A percentile compares a stretch with the other conserved stretches of the same genome.
phyloP scores from a whole-genome alignment of 176 grass and related monocot genomes.

The Bonia amplexicaulis region DNA sequence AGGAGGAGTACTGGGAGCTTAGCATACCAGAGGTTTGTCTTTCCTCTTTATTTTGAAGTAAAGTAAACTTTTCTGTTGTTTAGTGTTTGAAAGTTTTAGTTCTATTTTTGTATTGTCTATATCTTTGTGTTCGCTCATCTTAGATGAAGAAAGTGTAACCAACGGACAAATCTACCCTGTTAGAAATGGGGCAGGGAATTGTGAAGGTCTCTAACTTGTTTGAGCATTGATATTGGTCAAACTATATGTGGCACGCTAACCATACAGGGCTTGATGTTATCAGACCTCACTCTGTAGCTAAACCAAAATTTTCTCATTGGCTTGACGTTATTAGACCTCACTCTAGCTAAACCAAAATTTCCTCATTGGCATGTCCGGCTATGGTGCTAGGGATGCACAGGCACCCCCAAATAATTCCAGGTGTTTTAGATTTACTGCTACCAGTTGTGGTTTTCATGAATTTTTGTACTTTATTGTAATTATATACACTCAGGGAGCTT shows the following conservation, averaged over 20 bases:
- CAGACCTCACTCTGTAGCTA: background rate
- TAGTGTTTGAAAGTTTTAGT: slow-evolving; percentile 4
- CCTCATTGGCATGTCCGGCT: background rate
- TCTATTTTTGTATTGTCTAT: background rate
- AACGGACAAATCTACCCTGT: slow-evolving; percentile 3
- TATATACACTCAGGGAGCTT: too few species aligned
- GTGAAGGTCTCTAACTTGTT: background rate
- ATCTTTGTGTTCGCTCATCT: background rate
- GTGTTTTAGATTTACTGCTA: slow-evolving; percentile 2
- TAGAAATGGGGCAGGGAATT: background rate
- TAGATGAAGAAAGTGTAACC: background rate
- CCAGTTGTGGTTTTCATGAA: background rate
- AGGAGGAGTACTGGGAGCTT: slow-evolving; percentile 94
- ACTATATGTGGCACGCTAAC: background rate
- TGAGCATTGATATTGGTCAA: slow-evolving; percentile 15
- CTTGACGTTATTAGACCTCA: too few species aligned
- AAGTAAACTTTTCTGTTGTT: background rate
- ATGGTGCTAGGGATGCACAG: background rate
- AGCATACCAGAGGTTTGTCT: slow-evolving; percentile 65
- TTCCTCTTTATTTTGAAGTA: slow-evolving; percentile 23
- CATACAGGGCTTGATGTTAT: slow-evolving; percentile 6
- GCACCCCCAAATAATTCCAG: background rate
- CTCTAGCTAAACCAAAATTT: too few species aligned
- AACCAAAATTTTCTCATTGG: background rate
- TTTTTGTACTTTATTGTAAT: background rate